These are phyloP conservation scores for Colletotrichum sp. DNA, from an alignment of 2,329 filamentous ascomycete species.

Conservation along the genomic window DNA sequence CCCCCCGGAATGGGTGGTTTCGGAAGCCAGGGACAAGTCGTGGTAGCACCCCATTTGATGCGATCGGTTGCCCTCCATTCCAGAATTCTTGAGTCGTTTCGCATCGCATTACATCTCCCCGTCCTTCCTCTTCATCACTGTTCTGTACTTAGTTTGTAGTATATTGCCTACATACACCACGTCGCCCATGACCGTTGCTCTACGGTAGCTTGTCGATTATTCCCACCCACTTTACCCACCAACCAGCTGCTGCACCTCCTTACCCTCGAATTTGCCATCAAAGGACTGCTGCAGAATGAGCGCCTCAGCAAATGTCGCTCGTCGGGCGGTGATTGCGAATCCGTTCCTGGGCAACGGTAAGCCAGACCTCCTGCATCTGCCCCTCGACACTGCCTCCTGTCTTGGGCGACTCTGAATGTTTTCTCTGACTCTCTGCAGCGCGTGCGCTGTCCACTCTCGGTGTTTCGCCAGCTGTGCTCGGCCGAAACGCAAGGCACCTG, in stretches of 20 bases:
- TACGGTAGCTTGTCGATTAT: not conserved
- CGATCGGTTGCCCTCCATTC: slow-evolving; percentile 21
- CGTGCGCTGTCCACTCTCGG: slow-evolving; percentile 52
- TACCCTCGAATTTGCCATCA: not conserved
- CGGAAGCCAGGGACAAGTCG: slow-evolving; percentile 21
- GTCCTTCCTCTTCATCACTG: slow-evolving; percentile 11
- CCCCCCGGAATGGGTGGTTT: slow-evolving; percentile 15
- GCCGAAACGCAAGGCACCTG: slow-evolving; percentile 51
- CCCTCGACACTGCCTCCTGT: not conserved
- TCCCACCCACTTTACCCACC: not conserved
- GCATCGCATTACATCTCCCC: slow-evolving; percentile 12
- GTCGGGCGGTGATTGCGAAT: slow-evolving; percentile 58
- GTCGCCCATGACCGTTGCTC: slow-evolving; percentile 1
- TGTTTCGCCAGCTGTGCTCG: slow-evolving; percentile 51
- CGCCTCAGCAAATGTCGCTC: slow-evolving; percentile 61
- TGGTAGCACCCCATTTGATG: slow-evolving; percentile 21
- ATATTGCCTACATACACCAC: not conserved
- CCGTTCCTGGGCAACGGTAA: slow-evolving; percentile 56
- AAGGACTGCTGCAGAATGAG: slow-evolving; percentile 47
- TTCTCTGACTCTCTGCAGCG: slow-evolving; percentile 41
- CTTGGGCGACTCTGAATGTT: not conserved
- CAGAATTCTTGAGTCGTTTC: slow-evolving; percentile 16
- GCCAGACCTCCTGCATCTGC: slow-evolving; percentile 25
- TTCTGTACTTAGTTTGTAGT: slow-evolving; percentile 4
- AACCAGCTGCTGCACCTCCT: not conserved